phyloP scores from a whole-genome alignment of 306 rosid genomes.

The Senna siamea region DNA sequence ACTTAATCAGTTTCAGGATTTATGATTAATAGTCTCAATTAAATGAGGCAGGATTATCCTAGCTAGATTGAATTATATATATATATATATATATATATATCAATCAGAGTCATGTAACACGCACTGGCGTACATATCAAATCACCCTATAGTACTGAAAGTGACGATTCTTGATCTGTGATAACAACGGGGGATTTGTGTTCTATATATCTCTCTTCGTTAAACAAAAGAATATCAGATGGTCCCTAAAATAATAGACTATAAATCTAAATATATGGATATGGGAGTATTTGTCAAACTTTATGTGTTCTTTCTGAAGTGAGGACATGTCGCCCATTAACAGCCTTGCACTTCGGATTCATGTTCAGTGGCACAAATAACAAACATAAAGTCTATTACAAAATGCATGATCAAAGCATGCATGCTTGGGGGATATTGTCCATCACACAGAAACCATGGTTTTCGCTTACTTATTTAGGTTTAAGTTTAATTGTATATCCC shows the following conservation, averaged over 20 bases:
- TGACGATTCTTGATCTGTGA: constrained; percentile 19
- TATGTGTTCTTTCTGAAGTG: constrained; percentile 35
- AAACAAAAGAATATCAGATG: constrained; percentile 5
- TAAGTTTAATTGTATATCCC: not conserved
- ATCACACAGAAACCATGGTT: not conserved
- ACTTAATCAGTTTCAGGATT: not conserved
- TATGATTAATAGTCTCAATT: not conserved
- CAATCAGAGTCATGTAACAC: not conserved
- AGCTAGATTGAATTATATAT: not conserved
- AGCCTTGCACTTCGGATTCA: constrained; percentile 41
- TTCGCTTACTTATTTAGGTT: not conserved
- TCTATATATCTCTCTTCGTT: not conserved
- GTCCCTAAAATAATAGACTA: constrained; percentile 21
- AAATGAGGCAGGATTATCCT: not conserved
- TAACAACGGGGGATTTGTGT: constrained; percentile 35
- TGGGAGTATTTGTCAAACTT: constrained; percentile 36
- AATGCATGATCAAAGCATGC: not conserved
- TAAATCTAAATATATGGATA: constrained; percentile 14
- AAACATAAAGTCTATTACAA: not conserved
- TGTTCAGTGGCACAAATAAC: constrained; percentile 33
- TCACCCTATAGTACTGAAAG: constrained; percentile 25
- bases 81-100: not conserved
- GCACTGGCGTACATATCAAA: constrained; percentile 4
- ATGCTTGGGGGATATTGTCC: no score
- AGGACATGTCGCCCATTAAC: constrained; percentile 43